Percentiles rank a stretch among this genome's conserved stretches.
Conservation (phyloP, 2,329 filamentous ascomycete genomes). For the Diaporthe ampelina region DNA sequence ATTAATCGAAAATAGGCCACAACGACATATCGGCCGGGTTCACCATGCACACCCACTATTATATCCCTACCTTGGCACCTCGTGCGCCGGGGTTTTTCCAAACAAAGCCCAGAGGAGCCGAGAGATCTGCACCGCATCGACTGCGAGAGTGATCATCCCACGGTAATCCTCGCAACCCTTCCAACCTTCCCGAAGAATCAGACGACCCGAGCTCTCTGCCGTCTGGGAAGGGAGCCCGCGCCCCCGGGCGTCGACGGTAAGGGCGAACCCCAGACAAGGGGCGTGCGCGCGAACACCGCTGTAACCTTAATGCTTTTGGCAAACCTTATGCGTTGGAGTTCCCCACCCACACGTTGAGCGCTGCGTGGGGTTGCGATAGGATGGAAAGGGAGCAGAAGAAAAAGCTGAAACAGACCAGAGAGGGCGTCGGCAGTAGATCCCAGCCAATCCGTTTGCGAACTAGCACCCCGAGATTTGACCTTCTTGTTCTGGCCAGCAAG, state of each 20-base stretch:
- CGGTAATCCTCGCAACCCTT: conserved; percentile 25
- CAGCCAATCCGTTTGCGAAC: conserved; percentile 21
- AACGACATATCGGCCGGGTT: conserved; percentile 21
- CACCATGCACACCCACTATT: not conserved
- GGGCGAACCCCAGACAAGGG: conserved; percentile 21
- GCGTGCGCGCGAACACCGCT: conserved; percentile 22
- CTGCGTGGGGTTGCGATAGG: conserved; percentile 30
- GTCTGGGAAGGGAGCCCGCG: conserved; percentile 24
- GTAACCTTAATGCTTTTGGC: conserved; percentile 28
- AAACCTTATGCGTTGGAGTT: conserved; percentile 15
- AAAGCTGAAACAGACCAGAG: conserved; percentile 30
- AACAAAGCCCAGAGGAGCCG: conserved; percentile 11
- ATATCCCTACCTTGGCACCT: conserved; percentile 12
- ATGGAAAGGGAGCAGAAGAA: conserved; percentile 30
- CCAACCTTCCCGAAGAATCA: conserved; percentile 31
- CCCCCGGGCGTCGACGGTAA: conserved; percentile 8
- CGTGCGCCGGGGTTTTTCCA: conserved; percentile 22
- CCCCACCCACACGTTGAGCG: conserved; percentile 16
- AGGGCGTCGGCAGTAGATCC: conserved; percentile 18
- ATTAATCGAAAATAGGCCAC: conserved; percentile 25
- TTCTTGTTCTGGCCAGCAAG: conserved; percentile 9
- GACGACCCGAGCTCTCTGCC: conserved; percentile 18
- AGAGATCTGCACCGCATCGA: conserved; percentile 27
- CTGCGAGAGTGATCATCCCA: conserved; percentile 19
- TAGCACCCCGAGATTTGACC: conserved; percentile 25